Conservation (phyloP, 129 eudicot species). For the Gnaphalium uliginosum region DNA sequence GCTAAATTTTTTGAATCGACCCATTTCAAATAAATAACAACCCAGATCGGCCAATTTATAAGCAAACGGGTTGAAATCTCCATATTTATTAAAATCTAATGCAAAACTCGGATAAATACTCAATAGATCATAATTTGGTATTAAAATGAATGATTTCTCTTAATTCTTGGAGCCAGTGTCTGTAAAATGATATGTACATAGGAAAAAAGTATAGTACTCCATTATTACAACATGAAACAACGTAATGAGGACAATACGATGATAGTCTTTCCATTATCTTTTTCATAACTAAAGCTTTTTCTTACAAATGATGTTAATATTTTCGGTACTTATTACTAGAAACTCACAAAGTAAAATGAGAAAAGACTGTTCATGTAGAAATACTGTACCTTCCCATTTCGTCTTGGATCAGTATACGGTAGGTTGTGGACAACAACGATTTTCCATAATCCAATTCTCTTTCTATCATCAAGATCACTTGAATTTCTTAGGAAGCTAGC, state of each 20-base stretch:
- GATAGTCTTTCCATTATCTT: not conserved
- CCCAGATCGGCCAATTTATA: not conserved
- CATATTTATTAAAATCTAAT: not conserved
- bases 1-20: too few relatives aligned
- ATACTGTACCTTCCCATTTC: constrained; percentile 79
- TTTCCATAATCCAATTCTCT: constrained; percentile 82
- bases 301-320: not conserved
- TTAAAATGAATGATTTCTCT: not conserved
- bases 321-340: not conserved
- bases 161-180: not conserved
- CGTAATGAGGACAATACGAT: not conserved
- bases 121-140: not conserved
- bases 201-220: not conserved
- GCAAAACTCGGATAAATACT: not conserved
- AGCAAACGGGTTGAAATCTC: not conserved
- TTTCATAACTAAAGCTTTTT: not conserved
- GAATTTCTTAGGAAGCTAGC: constrained; percentile 64
- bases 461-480: constrained; percentile 51
- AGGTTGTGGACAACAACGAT: constrained; percentile 76
- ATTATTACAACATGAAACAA: not conserved
- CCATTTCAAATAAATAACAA: not conserved
- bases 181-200: not conserved
- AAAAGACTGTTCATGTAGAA: not conserved
- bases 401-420: constrained; percentile 88
- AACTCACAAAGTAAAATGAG: not conserved